A percentile compares a stretch with the other conserved stretches of the same genome.
These are phyloP conservation scores for Hypoxylon lienhwacheense DNA, from an alignment of 495 filamentous ascomycete genomes.

Conservation along the genomic window DNA sequence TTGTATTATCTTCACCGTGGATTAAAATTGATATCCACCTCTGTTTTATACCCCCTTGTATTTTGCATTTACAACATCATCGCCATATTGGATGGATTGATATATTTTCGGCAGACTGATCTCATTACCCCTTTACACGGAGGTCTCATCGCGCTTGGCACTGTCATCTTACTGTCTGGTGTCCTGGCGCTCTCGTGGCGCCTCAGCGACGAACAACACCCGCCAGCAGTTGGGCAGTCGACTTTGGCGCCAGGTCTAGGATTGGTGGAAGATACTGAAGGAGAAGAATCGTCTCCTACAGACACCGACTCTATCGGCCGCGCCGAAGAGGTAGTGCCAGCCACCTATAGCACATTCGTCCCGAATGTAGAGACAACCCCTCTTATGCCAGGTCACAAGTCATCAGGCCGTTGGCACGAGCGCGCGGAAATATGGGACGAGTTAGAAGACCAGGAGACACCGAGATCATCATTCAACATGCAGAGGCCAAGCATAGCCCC, in stretches of 20 bases:
- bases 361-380: constrained; percentile 40
- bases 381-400: constrained; percentile 39
- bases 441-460: constrained; percentile 59
- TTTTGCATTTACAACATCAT: constrained; percentile 99
- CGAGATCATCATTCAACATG: constrained; percentile 41
- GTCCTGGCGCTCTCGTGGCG: constrained; percentile 95
- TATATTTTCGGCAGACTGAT: constrained; percentile 91
- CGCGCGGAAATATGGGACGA: constrained; percentile 68
- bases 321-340: constrained; percentile 36
- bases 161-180: constrained; percentile 78
- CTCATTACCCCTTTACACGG: constrained; percentile 75
- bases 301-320: constrained; percentile 48
- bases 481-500: constrained; percentile 46
- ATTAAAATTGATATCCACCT: constrained; percentile 91
- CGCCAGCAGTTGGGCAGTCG: constrained; percentile 61
- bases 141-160: constrained; percentile 83
- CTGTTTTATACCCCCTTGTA: constrained; percentile 93
- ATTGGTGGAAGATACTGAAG: constrained; percentile 66
- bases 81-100: constrained; percentile 93
- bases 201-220: constrained; percentile 69
- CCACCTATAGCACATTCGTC: constrained; percentile 53
- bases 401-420: constrained; percentile 52
- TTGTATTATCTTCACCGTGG: constrained; percentile 94
- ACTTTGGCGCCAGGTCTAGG: constrained; percentile 70
- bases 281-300: constrained; percentile 53